Evolutionary conservation across 2,329 filamentous ascomycete species (phyloP).

Genomic region (Nothophoma quercina): DNA sequence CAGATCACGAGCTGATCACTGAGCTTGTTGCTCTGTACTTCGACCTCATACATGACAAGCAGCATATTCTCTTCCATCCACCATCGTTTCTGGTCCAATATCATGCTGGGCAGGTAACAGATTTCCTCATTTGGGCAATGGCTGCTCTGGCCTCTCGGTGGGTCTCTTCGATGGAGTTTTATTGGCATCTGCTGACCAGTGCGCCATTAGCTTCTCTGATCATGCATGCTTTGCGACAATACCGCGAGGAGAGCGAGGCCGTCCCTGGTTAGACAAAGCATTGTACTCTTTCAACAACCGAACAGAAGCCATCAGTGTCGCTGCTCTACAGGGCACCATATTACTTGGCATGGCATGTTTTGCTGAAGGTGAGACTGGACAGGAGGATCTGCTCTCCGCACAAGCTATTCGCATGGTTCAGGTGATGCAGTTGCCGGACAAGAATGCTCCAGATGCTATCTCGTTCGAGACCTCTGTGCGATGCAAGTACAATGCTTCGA

Average conservation of each 20-base stretch:
- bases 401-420: slow-evolving; percentile 15
- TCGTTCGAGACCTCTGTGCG: slow-evolving; percentile 5
- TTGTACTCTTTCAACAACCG: slow-evolving; percentile 2
- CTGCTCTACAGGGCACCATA: slow-evolving; percentile 7
- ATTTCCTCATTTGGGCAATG: slow-evolving; percentile 7
- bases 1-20: not conserved
- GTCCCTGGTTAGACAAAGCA: slow-evolving; percentile 10
- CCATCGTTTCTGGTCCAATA: slow-evolving; percentile 4
- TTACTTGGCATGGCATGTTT: slow-evolving; percentile 15
- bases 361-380: slow-evolving; percentile 1
- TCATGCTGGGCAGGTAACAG: slow-evolving; percentile 4
- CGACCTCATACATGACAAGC: slow-evolving; percentile 12
- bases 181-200: not conserved
- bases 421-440: slow-evolving; percentile 1
- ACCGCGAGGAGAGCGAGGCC: slow-evolving; percentile 2
- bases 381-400: slow-evolving; percentile 6
- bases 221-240: slow-evolving; percentile 1
- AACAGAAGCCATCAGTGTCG: slow-evolving; percentile 3
- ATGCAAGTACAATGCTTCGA: not conserved
- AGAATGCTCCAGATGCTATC: not conserved
- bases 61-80: slow-evolving; percentile 12
- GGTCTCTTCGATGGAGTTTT: not conserved
- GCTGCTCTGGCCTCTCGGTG: slow-evolving; percentile 7
- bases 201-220: slow-evolving; percentile 1
- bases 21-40: slow-evolving; percentile 10